These are phyloP conservation scores for Metschnikowia lochheadii DNA, from an alignment of 805 yeast genomes.

Conservation along the genomic window DNA sequence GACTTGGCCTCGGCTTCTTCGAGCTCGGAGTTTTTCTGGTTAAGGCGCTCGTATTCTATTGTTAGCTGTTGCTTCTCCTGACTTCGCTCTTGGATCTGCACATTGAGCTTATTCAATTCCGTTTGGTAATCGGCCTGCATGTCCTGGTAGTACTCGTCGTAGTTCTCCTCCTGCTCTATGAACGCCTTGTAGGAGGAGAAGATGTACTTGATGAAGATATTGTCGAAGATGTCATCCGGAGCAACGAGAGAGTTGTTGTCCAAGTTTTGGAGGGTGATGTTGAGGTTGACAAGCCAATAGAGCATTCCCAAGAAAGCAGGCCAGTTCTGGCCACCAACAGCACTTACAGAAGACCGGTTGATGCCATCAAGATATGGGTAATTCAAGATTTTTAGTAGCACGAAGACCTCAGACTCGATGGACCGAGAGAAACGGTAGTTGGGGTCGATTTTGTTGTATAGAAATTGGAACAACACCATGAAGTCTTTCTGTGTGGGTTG, in stretches of 20 bases:
- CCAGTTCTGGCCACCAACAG: conserved; percentile 91
- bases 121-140: conserved; percentile 53
- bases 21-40: conserved; percentile 43
- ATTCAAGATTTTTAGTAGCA: conserved; percentile 56
- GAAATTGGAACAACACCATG: conserved; percentile 70
- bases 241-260: conserved; percentile 23
- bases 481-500: conserved; percentile 89
- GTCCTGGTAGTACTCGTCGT: conserved; percentile 48
- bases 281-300: conserved; percentile 72
- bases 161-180: conserved; percentile 62
- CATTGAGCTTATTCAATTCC: conserved; percentile 46
- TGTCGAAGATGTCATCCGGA: conserved; percentile 46
- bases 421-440: conserved; percentile 64
- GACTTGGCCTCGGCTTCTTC: conserved; percentile 49
- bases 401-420: conserved; percentile 72
- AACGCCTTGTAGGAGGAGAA: conserved; percentile 65
- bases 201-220: conserved; percentile 56
- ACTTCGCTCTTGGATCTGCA: conserved; percentile 41
- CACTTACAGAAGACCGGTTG: conserved; percentile 80
- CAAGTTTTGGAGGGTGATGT: conserved; percentile 28
- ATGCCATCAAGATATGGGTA: conserved; percentile 81
- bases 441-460: conserved; percentile 76
- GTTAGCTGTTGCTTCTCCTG: conserved; percentile 39
- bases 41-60: conserved; percentile 37
- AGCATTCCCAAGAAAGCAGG: conserved; percentile 76